Conservation (phyloP, 129 eudicot species). For the sunflower (Helianthus annuus) region DNA sequence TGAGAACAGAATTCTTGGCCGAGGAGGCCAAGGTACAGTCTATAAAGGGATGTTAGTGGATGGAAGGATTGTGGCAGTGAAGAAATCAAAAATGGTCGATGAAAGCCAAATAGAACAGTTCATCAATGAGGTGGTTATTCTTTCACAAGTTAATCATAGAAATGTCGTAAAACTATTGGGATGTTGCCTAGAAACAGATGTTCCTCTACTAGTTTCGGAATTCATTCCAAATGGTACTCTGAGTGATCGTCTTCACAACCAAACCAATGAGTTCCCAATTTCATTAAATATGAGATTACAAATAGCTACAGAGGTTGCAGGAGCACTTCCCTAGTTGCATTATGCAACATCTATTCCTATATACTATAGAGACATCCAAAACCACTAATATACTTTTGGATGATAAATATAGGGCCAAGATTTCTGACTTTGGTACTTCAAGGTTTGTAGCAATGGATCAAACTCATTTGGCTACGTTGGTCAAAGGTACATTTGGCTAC, state of each 20-base stretch:
- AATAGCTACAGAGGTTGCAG: conserved; percentile 1
- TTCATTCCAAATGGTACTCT: conserved; percentile 34
- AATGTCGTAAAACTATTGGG: conserved; percentile 34
- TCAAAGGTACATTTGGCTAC: conserved; percentile 29
- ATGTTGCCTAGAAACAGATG: conserved; percentile 34
- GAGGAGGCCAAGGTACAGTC: conserved; percentile 35
- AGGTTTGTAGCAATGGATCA: conserved; percentile 22
- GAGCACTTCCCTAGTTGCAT: neutral
- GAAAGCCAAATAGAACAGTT: conserved; percentile 29
- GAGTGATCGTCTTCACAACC: conserved; percentile 16
- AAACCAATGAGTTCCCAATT: conserved; percentile 12
- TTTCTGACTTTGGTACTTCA: conserved; percentile 32
- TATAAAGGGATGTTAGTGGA: conserved; percentile 34
- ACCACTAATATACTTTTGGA: conserved; percentile 28
- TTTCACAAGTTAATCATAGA: conserved; percentile 35
- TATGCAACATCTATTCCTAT: conserved; percentile 15
- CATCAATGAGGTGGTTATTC: conserved; percentile 33
- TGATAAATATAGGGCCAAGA: conserved; percentile 29
- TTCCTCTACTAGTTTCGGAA: conserved; percentile 35
- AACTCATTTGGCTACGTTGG: conserved; percentile 24
- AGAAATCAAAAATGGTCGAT: conserved; percentile 21
- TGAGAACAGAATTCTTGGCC: conserved; percentile 27
- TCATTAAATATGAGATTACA: neutral
- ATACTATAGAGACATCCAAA: conserved; percentile 25
- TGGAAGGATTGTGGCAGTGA: conserved; percentile 31